A percentile compares a stretch with the other conserved stretches of the same genome.
Conservation (phyloP, 2,329 filamentous ascomycete species). For the Coniella vitis region DNA sequence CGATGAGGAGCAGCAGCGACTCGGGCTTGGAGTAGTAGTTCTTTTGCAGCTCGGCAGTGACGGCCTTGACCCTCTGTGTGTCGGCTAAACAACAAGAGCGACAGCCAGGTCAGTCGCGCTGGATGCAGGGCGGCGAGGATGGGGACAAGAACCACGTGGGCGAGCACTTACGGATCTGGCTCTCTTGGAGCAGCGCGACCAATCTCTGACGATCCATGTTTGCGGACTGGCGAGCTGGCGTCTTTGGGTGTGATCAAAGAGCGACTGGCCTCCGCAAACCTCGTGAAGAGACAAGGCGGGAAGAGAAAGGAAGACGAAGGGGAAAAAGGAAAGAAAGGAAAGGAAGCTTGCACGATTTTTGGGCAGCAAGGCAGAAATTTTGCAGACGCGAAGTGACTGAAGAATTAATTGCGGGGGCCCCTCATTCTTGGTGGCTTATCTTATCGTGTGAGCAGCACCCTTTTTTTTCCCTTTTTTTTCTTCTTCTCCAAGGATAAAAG, state of each 20-base stretch:
- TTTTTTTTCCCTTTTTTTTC: too few species aligned
- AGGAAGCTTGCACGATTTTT: not conserved
- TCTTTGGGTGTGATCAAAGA: slow-evolving; percentile 7
- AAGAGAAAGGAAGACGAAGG: not conserved
- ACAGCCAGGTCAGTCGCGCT: slow-evolving; percentile 24
- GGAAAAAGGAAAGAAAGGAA: not conserved
- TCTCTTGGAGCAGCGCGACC: slow-evolving; percentile 77
- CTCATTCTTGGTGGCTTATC: slow-evolving; percentile 8
- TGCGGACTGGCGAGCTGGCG: not conserved
- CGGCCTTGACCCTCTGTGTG: slow-evolving; percentile 81
- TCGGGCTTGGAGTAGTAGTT: slow-evolving; percentile 85
- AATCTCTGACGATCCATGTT: slow-evolving; percentile 78
- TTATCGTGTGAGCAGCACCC: slow-evolving; percentile 31
- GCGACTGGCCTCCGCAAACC: not conserved
- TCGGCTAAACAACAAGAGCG: slow-evolving; percentile 53
- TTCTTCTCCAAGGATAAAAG: slow-evolving; percentile 11
- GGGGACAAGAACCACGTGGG: not conserved
- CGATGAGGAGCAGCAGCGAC: slow-evolving; percentile 77
- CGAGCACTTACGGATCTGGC: slow-evolving; percentile 69
- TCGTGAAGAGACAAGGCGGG: not conserved
- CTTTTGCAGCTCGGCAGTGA: slow-evolving; percentile 84
- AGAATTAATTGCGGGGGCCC: slow-evolving; percentile 7
- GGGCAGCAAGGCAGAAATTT: slow-evolving; percentile 5
- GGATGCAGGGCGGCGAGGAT: not conserved
- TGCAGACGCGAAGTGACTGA: not conserved